A percentile compares a stretch with the other conserved stretches of the same genome.
These are phyloP conservation scores for Passalora sequoiae DNA, from an alignment of 2,329 filamentous ascomycete species.

Conservation along the genomic window DNA sequence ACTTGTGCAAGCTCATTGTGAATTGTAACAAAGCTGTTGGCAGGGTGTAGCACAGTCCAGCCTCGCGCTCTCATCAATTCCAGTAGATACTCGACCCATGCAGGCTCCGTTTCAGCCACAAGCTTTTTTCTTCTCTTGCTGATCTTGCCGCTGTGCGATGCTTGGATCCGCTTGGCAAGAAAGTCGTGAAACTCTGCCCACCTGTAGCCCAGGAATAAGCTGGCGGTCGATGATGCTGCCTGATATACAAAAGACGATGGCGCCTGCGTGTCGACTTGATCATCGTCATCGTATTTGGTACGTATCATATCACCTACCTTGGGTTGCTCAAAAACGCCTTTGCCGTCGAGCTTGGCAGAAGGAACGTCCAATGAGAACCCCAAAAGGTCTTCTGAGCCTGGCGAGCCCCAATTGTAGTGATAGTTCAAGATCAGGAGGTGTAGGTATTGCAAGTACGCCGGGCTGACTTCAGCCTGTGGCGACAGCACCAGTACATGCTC, in stretches of 20 bases:
- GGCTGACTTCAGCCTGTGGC: constrained; percentile 71
- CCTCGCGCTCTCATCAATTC: constrained; percentile 70
- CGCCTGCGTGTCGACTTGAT: constrained; percentile 30
- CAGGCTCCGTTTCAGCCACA: constrained; percentile 63
- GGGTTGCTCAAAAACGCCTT: constrained; percentile 50
- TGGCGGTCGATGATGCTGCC: constrained; percentile 74
- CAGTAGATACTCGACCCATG: constrained; percentile 73
- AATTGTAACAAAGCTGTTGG: constrained; percentile 59
- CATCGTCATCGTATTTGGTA: constrained; percentile 20
- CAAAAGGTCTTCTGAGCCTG: constrained; percentile 55
- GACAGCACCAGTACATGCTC: constrained; percentile 82
- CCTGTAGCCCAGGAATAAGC: constrained; percentile 75
- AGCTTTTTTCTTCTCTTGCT: constrained; percentile 44
- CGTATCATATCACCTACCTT: constrained; percentile 35
- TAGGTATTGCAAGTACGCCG: constrained; percentile 79
- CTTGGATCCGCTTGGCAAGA: constrained; percentile 54
- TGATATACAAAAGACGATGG: constrained; percentile 73
- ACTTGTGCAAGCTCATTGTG: constrained; percentile 69
- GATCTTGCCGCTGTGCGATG: constrained; percentile 23
- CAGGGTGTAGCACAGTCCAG: constrained; percentile 76
- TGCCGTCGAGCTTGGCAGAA: constrained; percentile 57
- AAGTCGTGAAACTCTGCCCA: constrained; percentile 85
- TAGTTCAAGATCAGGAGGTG: constrained; percentile 75
- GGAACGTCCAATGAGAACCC: constrained; percentile 79
- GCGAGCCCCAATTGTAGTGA: constrained; percentile 55